Evolutionary conservation across 1,139 yeast genomes (phyloP), one percentile per base, ranked within the genome.

Genomic region (Yamadazyma atlantica): DNA sequence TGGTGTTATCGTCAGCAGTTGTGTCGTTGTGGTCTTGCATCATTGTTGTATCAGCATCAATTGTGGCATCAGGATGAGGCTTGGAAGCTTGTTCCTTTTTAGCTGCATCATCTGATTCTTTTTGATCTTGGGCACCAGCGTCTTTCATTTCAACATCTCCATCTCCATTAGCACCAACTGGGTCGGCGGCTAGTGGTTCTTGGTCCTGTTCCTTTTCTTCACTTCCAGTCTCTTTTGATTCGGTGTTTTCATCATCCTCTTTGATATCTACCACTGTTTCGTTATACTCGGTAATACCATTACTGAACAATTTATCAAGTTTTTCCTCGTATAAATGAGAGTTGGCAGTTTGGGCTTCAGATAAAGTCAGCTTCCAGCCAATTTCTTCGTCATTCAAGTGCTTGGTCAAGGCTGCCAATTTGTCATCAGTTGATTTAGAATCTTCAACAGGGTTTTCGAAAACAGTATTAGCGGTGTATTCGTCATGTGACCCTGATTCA

Each of bases 401-500:
- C 12, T 50, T 48, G 39, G 51, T 56, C 40, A 69, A 57, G 3
- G 44, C 40, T 4, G 60, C 54, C 7, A 60, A 48, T 38, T 58
- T 64, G 2, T 63, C 69, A 13, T 52, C 57, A 14, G 42, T 50
- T 11, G 55, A 39, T 33, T 46, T 49, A 8, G 43, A 13, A 4
- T 57, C 64, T 8, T 61, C 73, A 10, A 53, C 48, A 24, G 54
- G 65, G 39, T 60, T 62, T 27, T 54, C 60, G 45, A 62, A 78
- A 3, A 76, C 66, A 1, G 78, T 58, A 43, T 71, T 73, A 32
- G 88, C 68, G 2, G 88, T 75, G 54, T 85, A 89, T 48, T 83
- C 84, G 62, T 92, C 98, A 48, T 78, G 80, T 0, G 96, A 79
- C n/a, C 78, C 83, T 3, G 84, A 75, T 55, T 87, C 95, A 55